Base-by-base conservation (phyloP, 225 moss, liverwort and hornwort genomes). In the Thuidium tamariscinum region DNA sequence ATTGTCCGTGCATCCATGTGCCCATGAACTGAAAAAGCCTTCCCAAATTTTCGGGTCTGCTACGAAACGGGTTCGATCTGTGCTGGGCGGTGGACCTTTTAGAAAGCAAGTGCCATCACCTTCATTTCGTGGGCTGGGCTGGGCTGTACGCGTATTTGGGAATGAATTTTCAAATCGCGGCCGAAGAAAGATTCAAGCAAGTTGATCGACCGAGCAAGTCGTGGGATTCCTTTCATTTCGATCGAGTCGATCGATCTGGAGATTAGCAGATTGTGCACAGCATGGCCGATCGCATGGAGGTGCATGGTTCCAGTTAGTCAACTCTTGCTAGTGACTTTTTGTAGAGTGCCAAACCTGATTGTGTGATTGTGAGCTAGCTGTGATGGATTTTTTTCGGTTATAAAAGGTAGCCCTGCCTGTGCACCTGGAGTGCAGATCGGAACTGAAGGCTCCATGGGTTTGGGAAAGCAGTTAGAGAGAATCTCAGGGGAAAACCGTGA, bases 21-120 rank as follows among this genome's bases (percentile, higher is more conserved):
- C 75, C n/a, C 77, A 66, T 22, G 15, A 55, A n/a, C 82, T 87
- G 82, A 11, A 87, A 87, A 83, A 87, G 87, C 82, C 83, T 83
- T 83, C 76, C 77, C 82, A 29, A 76, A 75, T 36, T 66, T 51
- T 61, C 46, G 56, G 56, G 66, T 63, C 86, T 81, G 86, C 80
- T 36, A 48, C 19, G 44, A 57, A 78, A 57, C 78, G 46, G 56
- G 57, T 79, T 57, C n/a, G 9, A 46, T 34, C 67, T 68, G n/a
- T 26, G 18, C 59, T 64, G 55, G 78, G 46, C 79, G n/a, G 57
- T 78, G 84, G 39, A 49, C 61, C 74, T 51, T 48, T 16, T 41
- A 17, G 17, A 29, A 73, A 70, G 83, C 72, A 46, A 83, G 71
- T 29, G 70, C 23, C 71, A 44, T 30, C 46, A 32, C 30, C 82